Base-by-base conservation (phyloP, 2,329 filamentous ascomycete species). In the Thielaviopsis musarum region DNA sequence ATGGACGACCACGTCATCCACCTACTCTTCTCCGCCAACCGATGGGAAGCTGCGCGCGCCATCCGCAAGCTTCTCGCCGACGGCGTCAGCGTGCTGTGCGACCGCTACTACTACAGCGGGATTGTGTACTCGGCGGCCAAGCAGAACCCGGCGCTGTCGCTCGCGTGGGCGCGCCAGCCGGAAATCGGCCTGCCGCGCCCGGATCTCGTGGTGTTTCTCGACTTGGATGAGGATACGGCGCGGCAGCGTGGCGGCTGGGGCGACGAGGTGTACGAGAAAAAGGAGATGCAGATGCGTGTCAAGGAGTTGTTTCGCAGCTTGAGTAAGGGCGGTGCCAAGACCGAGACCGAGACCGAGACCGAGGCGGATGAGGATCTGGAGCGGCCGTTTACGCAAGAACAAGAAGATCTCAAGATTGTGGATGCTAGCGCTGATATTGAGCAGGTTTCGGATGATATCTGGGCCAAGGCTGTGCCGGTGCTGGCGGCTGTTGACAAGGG, bases 71-170 rank as follows among this genome's bases (percentile, higher is more conserved):
- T 80, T 5, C 70, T 96, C 5, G 72, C 75, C 0, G 70, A 75
- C 1, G 91, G 91, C 9, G 83, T 77, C 21, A 93, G 82, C 0
- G 78, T 98, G 34, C 76, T 98, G 48, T 84, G 91, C 65, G 93
- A 98, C 71, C 84, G 93, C 54, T 98, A 97, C 74, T 95, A 94
- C 69, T 91, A 95, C 74, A 93, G 87, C 21, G 93, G 93, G 58
- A 87, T 91, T 60, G 89, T 96, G 56, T 98, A 97, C 74, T 89
- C 85, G 24, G 88, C 89, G 0, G 91, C 93, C 3, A 97, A 97
- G 69, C 76, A 81, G 52, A 88, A 88, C 65, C 80, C 84, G 0
- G 70, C 75, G 1, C 77, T 96, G 13, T 74, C 79, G 0, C 75
- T 96, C 0, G 72, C 78, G 0, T 98, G 93, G 91, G 90, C 89